phyloP scores from a whole-genome alignment of 2,329 filamentous ascomycete species.

The Beauveria bassiana region DNA sequence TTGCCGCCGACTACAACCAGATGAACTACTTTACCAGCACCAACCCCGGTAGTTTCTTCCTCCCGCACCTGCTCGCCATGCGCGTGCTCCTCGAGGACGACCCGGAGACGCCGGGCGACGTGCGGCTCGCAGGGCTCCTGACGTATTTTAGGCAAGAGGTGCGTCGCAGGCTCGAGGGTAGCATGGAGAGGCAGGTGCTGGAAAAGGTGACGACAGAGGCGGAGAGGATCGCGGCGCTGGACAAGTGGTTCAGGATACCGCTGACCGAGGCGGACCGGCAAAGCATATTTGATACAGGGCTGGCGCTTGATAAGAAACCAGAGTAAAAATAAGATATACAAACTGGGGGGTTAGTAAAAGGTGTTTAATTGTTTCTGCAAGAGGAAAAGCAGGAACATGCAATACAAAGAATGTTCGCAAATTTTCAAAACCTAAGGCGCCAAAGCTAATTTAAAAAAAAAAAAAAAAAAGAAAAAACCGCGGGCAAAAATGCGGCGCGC shows the following conservation, averaged over 20 bases:
- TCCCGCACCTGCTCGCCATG: constrained; percentile 29
- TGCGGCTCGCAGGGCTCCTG: constrained; percentile 27
- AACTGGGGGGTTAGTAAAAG: too few species aligned
- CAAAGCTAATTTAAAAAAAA: background rate
- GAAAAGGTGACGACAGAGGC: constrained; percentile 37
- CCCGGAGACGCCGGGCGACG: constrained; percentile 10
- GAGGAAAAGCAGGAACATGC: background rate
- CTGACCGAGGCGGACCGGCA: constrained; percentile 37
- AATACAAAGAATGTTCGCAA: background rate
- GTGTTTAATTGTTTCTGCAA: too few species aligned
- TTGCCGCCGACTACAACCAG: constrained; percentile 37
- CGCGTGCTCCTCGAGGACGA: constrained; percentile 20
- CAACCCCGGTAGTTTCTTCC: constrained; percentile 29
- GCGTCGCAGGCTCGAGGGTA: constrained; percentile 30
- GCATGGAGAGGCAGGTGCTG: constrained; percentile 30
- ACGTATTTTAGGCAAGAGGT: constrained; percentile 37
- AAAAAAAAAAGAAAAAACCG: background rate
- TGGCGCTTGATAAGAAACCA: constrained; percentile 10
- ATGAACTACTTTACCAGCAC: constrained; percentile 35
- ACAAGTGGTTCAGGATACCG: constrained; percentile 41
- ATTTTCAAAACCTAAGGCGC: background rate
- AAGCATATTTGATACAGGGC: constrained; percentile 36
- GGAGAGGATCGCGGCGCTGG: constrained; percentile 40
- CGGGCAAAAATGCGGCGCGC: background rate
- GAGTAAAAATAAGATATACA: background rate